phyloP scores from a whole-genome alignment of 2,329 filamentous ascomycete species.

The Cladorrhinum sp. region DNA sequence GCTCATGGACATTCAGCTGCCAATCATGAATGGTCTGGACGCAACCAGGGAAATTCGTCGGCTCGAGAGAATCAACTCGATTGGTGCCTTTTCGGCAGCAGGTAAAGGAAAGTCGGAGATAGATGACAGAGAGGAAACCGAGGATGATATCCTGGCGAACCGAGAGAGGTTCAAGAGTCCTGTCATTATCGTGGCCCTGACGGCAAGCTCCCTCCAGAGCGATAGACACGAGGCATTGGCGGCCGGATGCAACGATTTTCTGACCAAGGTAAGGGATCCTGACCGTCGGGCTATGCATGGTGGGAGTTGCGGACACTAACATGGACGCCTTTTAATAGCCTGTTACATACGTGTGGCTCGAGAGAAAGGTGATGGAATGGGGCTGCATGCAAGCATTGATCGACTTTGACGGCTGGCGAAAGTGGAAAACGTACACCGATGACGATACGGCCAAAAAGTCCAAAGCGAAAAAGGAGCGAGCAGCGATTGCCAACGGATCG shows the following conservation, averaged over 20 bases:
- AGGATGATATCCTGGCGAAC: conserved; percentile 67
- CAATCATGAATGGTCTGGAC: conserved; percentile 92
- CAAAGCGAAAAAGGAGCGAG: conserved; percentile 24
- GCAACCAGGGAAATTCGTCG: conserved; percentile 92
- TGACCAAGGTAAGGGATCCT: conserved; percentile 76
- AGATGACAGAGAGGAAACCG: conserved; percentile 40
- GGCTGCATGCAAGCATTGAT: conserved; percentile 99
- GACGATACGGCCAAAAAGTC: conserved; percentile 31
- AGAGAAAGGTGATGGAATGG: conserved; percentile 98
- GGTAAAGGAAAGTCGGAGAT: conserved; percentile 1
- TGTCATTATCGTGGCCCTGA: conserved; percentile 95
- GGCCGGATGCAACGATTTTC: conserved; percentile 95
- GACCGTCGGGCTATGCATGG: no score
- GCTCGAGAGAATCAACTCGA: conserved; percentile 84
- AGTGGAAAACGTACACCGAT: conserved; percentile 80
- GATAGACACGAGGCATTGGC: conserved; percentile 93
- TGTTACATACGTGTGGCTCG: conserved; percentile 95
- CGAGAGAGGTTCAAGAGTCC: conserved; percentile 83
- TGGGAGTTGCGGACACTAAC: no score
- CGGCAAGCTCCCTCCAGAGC: conserved; percentile 89
- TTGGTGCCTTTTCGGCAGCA: conserved; percentile 81
- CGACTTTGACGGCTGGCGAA: conserved; percentile 96
- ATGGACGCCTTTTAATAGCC: conserved; percentile 53
- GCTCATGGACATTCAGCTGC: conserved; percentile 97
- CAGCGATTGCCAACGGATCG: conserved; percentile 2